phyloP scores from a whole-genome alignment of 768 basidiomycete genomes.

The Serendipita sp. region DNA sequence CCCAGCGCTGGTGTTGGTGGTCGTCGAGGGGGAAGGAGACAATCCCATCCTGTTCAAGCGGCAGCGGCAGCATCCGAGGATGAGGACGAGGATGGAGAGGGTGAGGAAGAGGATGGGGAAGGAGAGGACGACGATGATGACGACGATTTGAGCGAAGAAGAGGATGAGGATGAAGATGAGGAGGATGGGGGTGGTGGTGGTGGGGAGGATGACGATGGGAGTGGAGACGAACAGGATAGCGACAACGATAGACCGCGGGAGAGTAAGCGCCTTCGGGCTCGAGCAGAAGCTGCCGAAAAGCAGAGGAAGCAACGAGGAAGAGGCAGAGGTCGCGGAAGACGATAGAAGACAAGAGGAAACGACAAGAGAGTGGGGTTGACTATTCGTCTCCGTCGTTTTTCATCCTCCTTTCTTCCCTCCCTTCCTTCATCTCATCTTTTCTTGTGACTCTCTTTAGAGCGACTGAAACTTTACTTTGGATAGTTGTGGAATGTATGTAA shows the following conservation, averaged over 20 bases:
- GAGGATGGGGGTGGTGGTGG: constrained; percentile 18
- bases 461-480: background rate
- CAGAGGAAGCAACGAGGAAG: background rate
- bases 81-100: too few species aligned
- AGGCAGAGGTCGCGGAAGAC: background rate
- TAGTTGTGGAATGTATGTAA: background rate
- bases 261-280: background rate
- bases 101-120: background rate
- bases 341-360: background rate
- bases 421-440: too few species aligned
- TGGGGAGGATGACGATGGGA: constrained; percentile 17
- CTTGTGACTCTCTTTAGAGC: too few species aligned
- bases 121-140: background rate
- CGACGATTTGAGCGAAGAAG: constrained; percentile 18
- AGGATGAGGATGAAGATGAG: constrained; percentile 23
- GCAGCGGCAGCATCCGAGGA: background rate
- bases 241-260: background rate
- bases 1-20: too few species aligned
- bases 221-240: constrained; percentile 12
- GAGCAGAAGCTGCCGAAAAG: background rate
- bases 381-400: too few species aligned
- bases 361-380: too few species aligned
- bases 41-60: too few species aligned
- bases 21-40: too few species aligned
- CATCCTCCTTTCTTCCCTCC: too few species aligned